Conservation (phyloP, 371 early-diverging fungal species). For the Apophysomyces elegans region DNA sequence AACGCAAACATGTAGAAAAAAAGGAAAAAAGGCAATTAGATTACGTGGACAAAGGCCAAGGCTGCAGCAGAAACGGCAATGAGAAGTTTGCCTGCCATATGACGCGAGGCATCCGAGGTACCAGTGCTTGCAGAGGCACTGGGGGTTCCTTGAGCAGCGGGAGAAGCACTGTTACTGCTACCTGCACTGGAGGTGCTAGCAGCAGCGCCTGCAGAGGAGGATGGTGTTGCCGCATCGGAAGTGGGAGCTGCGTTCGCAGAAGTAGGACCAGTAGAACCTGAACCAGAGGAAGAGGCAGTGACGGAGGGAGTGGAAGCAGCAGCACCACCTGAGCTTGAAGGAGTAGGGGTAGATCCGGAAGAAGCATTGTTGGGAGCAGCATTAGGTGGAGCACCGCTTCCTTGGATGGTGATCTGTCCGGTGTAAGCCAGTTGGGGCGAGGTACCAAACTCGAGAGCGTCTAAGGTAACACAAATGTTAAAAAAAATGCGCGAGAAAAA, state of each 20-base stretch:
- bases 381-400: background rate
- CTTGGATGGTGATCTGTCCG: slow-evolving; percentile 13
- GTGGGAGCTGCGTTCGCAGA: background rate
- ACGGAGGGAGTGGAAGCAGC: background rate
- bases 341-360: background rate
- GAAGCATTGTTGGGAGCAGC: background rate
- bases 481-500: background rate
- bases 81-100: background rate
- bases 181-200: background rate
- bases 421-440: slow-evolving; percentile 13
- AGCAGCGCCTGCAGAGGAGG: background rate
- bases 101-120: background rate
- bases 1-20: background rate
- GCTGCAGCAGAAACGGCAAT: slow-evolving; percentile 4
- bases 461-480: background rate
- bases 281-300: background rate
- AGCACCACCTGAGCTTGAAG: background rate
- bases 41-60: background rate
- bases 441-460: slow-evolving; percentile 17
- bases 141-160: background rate
- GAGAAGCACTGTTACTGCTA: background rate
- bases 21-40: background rate
- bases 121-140: slow-evolving; percentile 4
- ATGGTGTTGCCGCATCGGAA: background rate
- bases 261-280: background rate